Evolutionary conservation across 805 yeast species (phyloP).

Genomic region (Pichia exigua): DNA sequence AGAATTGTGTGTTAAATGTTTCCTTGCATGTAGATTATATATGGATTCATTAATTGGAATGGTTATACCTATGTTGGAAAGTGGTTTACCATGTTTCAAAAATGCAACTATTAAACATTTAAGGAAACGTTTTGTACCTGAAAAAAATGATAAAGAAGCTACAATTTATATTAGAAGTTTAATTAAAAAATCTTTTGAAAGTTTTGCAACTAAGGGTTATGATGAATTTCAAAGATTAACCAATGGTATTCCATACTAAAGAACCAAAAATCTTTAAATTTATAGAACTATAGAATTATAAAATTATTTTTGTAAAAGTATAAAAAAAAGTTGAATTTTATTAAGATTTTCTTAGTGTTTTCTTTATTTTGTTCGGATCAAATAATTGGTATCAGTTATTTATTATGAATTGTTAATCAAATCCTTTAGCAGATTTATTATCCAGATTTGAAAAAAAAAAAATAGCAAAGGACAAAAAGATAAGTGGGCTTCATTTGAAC

Average conservation of each 20-base stretch:
- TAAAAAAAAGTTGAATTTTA: neutral
- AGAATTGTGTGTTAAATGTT: slow-evolving; percentile 90
- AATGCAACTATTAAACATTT: slow-evolving; percentile 77
- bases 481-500: too few relatives aligned
- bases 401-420: too few relatives aligned
- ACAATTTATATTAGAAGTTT: slow-evolving; percentile 67
- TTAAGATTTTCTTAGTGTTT: too few relatives aligned
- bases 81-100: slow-evolving; percentile 95
- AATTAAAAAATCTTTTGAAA: slow-evolving; percentile 75
- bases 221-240: slow-evolving; percentile 96
- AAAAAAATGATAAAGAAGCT: slow-evolving; percentile 78
- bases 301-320: too few relatives aligned
- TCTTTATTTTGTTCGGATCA: neutral
- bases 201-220: slow-evolving; percentile 86
- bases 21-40: slow-evolving; percentile 78
- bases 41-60: slow-evolving; percentile 78
- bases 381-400: too few relatives aligned
- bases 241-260: slow-evolving; percentile 88
- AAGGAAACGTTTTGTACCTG: slow-evolving; percentile 70
- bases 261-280: neutral
- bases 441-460: too few relatives aligned
- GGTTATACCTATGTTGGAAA: slow-evolving; percentile 87
- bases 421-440: too few relatives aligned
- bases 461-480: too few relatives aligned
- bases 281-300: too few relatives aligned